Base-by-base conservation (phyloP, 306 rosid species). In the Medicago arabica region DNA sequence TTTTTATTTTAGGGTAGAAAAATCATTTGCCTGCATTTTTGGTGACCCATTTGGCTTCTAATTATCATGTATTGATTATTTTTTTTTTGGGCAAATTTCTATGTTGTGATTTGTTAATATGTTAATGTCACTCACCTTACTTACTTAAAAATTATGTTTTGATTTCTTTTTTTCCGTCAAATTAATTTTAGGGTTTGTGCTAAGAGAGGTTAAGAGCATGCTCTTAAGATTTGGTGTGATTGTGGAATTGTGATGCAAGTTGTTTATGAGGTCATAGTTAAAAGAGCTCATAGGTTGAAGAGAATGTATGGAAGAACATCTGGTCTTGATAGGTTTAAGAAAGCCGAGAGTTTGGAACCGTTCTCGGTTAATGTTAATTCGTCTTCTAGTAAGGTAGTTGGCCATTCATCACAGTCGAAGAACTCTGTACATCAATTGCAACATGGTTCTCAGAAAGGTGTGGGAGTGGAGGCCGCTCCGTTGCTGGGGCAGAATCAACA, bases 281-380 rank as follows among this genome's bases (percentile, higher is more conserved):
- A 78, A 54, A 46, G 82, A 72, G 84, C 84, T 79, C 82, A 67
- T 18, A 11, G n/a, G 47, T 47, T 69, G 40, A 77, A 72, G 74
- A 77, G 82, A 80, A 95, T 95, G 98, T 94, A 90, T 86, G 97
- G 97, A 83, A 87, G 97, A 79, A 73, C 96, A 78, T 77, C 95
- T 1, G 95, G 98, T 43, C 96, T 90, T 60, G 95, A 90, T 86
- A 91, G 98, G 81, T 95, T 95, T 83, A 95, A 85, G 87, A 95
- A 95, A 85, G 97, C 98, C 60, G 91, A 95, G 86, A 78, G 86
- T 75, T 85, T 88, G 87, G 97, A 95, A 83, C 98, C 97, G 10
- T 95, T 90, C 77, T 82, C 97, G 2, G 90, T 93, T 40, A 28
- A 85, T 49, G 65, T 71, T 59, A 86, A 74, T 75, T 75, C 90